Conservation (phyloP, 2,329 filamentous ascomycete genomes). For the Phaeosphaeria sp. region DNA sequence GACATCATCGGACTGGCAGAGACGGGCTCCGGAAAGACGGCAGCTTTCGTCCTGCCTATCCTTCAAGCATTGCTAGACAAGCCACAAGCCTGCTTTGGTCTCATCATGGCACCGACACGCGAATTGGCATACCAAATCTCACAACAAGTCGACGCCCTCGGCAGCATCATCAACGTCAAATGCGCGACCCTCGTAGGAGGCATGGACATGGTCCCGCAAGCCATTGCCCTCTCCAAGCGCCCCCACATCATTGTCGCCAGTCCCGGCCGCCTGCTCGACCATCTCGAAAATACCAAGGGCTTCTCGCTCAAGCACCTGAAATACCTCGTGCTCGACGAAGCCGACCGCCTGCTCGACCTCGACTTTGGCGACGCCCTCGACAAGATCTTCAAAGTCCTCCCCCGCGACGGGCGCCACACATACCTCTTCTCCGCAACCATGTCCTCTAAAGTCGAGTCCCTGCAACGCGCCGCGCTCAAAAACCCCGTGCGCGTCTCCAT, state of each 20-base stretch:
- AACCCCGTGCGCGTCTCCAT: conserved; percentile 86
- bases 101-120: conserved; percentile 89
- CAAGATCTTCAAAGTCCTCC: conserved; percentile 89
- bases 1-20: conserved; percentile 95
- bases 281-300: conserved; percentile 95
- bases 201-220: conserved; percentile 92
- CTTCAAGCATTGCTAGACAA: conserved; percentile 87
- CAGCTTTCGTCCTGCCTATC: conserved; percentile 91
- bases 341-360: conserved; percentile 88
- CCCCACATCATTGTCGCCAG: conserved; percentile 94
- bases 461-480: conserved; percentile 86
- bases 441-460: conserved; percentile 87
- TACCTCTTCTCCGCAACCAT: conserved; percentile 91
- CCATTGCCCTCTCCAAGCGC: conserved; percentile 92
- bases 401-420: conserved; percentile 66
- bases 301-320: conserved; percentile 84
- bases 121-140: conserved; percentile 93
- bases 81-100: conserved; percentile 83
- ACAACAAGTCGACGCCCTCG: conserved; percentile 84
- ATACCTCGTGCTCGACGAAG: conserved; percentile 94
- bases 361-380: conserved; percentile 93
- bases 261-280: conserved; percentile 84
- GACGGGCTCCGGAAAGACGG: conserved; percentile 95
- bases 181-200: conserved; percentile 89
- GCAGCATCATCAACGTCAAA: conserved; percentile 84